Base-by-base conservation (phyloP, 164 flowering plant species). In the Tetrastigma voinierianum region DNA sequence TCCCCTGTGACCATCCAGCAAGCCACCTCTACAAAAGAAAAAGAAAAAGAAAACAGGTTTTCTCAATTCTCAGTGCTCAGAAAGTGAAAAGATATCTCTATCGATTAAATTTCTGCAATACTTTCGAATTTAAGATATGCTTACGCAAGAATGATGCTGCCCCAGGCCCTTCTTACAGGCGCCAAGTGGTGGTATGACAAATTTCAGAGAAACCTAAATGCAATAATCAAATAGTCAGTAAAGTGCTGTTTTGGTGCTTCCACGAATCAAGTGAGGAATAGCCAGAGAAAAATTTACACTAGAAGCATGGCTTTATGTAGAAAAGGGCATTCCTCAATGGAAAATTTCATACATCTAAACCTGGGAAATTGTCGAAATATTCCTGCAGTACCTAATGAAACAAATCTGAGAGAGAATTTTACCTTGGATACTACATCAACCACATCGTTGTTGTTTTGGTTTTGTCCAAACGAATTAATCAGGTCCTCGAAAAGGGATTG, bases 1-100 rank as follows among this genome's bases (percentile, higher is more conserved):
- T 84, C 84, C 47, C 84, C 88, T 1, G 82, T 81, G 40, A 81
- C 77, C 80, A 84, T 82, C 86, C 88, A 84, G 67, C 81, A 79
- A 72, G 84, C 45, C 66, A 84, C 77, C 84, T 82, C 85, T 84
- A 76, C 12, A 60, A 64, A 46, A 25, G 6, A 32, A n/a, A 52
- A 24, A 12, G 58, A 51, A 52, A 9, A 1, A 10, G 25, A 62
- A 51, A 52, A 9, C 1, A 10, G 25, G 3, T 45, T 11, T 52
- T 40, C 52, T 20, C 14, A 25, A 17, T 51, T 10, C 44, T n/a
- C 3, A 15, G 13, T 51, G 48, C 16, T 32, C n/a, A 61, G 15
- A 56, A 40, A 17, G 24, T 53, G 21, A 10, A n/a, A 14, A 4
- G 10, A n/a, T 10, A 4, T 11, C 56, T 17, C 0, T 19, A 20